A percentile compares a stretch with the other conserved stretches of the same genome.
Evolutionary conservation across 2,329 filamentous ascomycete genomes (phyloP).

Genomic region (Gliomastix tumulicola): DNA sequence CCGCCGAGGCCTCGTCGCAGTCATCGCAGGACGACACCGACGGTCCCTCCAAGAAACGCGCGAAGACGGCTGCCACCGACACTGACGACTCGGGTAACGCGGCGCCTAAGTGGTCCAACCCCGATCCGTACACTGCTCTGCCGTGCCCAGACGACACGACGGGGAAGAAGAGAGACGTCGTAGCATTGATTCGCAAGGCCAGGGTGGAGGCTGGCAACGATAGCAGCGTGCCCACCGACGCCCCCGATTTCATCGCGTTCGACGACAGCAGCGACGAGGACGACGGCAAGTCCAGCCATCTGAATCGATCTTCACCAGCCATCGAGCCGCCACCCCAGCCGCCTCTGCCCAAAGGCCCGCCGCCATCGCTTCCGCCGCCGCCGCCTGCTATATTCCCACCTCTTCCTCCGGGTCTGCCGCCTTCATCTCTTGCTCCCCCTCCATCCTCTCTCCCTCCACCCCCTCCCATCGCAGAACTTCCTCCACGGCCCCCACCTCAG

Average conservation of each 20-base stretch:
- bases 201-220: conserved; percentile 49
- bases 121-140: conserved; percentile 84
- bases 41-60: conserved; percentile 28
- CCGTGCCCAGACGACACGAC: conserved; percentile 70
- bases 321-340: conserved; percentile 7
- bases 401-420: conserved; percentile 11
- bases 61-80: conserved; percentile 18
- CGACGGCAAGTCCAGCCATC: too few species aligned
- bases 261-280: conserved; percentile 54
- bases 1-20: conserved; percentile 52
- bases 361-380: conserved; percentile 11
- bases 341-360: conserved; percentile 9
- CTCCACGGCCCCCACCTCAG: conserved; percentile 10
- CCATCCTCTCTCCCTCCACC: conserved; percentile 6
- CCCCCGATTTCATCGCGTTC: conserved; percentile 87
- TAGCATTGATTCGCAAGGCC: conserved; percentile 87
- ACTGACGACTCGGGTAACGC: conserved; percentile 30
- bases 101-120: conserved; percentile 85
- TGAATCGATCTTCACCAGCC: too few species aligned
- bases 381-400: conserved; percentile 11
- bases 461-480: conserved; percentile 9
- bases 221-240: conserved; percentile 44
- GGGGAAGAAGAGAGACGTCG: conserved; percentile 76
- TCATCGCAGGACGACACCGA: conserved; percentile 22
- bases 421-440: neutral